Evolutionary conservation across 371 early-diverging fungal species (phyloP), one percentile per base, ranked within the genome.

Genomic region (Conidiobolus incongruus): DNA sequence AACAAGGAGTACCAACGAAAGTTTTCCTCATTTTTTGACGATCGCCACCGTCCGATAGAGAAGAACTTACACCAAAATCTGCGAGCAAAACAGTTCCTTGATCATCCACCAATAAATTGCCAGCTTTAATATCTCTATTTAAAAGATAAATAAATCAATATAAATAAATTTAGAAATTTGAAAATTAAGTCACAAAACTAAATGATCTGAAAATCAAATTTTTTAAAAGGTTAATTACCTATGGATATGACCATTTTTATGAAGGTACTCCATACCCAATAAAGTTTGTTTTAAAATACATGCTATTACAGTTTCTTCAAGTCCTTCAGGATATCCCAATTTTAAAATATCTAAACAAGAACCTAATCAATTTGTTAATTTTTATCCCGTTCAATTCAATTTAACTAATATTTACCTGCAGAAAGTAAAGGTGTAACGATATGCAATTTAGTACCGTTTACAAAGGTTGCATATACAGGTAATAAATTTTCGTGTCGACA

Each of bases 1-100:
- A 84, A 48, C 85, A 85, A 13, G 85, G 86, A 45, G 84, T 84
- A 13, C 86, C 89, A 11, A 85, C 89, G 73, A 88, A 89, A 0
- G 90, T 89, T 60, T 79, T 83, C 48, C 90, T 54, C 52, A 70
- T 54, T 16, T 74, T 77, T 44, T 63, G 63, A 24, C 77, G 56
- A 33, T 81, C 84, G 2, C 79, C 83, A 32, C 66, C 68, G 47
- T 86, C 84, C 62, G 72, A 70, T 43, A 87, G 53, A 1, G 76
- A 75, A 2, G 75, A 72, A 6, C 75, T 72, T 0, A 89, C 90
- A 13, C 92, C 89, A 57, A 92, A 92, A 62, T 92, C 92, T 19
- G 77, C 88, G 29, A 92, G 54, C 33, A 80, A 56, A 0, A 86
- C 83, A n/a, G 72, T 58, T 1, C 88, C 87, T 44, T 81, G 75